Base-by-base conservation (phyloP, 768 basidiomycete genomes). In the Leccinum uliginosum region DNA sequence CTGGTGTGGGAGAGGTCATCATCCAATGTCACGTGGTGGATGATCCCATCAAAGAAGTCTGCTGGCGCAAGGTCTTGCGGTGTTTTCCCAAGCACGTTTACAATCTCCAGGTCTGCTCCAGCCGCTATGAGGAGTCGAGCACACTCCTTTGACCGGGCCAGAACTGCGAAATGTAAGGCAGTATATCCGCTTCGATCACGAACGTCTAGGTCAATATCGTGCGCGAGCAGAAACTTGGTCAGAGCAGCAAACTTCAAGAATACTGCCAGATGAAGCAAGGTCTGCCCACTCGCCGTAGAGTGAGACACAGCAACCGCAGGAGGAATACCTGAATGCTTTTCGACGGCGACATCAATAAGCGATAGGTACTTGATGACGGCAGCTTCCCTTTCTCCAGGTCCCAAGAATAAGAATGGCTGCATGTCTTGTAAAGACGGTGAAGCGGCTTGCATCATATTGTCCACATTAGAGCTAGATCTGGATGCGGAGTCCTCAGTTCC, bases 161-260 rank as follows among this genome's bases (percentile, higher is more conserved):
- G 72, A 0, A 84, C 87, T 17, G 94, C 90, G 65, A 95, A 89
- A 72, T 95, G 91, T 32, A 98, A 74, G 0, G 97, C 84, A 0
- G 95, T 98, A 68, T 81, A 92, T 14, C 96, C 96, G 70, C 93
- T 96, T 49, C 82, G 78, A 71, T 99, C 97, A 50, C 91, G 84
- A 14, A 79, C 80, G 67, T 98, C 93, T 53, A 94, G 62, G 67
- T 94, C 91, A 35, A 87, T 84, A 7, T 80, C 83, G 53, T 82
- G 88, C 4, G 76, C 72, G 55, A 96, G 74, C 55, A 99, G 77
- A 73, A 90, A 91, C 46, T 75, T 66, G 17, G 86, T 80, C 30
- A 98, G 80, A 6, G 82, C 74, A 9, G 82, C 74, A 70, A 91
- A 91, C 29, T 86, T 86, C 55, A 94, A 82, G 67, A 92, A 85